A percentile compares a stretch with the other conserved stretches of the same genome.
These are phyloP conservation scores for Diversispora eburnea DNA, from an alignment of 192 early-diverging fungal species.

Conservation along the genomic window DNA sequence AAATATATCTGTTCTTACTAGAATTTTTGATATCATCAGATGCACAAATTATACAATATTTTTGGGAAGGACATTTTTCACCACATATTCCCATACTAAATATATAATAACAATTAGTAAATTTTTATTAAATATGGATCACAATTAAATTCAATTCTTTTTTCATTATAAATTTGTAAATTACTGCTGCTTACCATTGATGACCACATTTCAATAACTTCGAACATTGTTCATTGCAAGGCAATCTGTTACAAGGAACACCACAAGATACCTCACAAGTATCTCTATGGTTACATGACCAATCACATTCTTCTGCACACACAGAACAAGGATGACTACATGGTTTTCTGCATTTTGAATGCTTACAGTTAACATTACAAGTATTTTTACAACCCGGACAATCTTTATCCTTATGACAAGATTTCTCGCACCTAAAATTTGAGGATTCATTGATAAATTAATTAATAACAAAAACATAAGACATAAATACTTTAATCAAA, in stretches of 20 bases:
- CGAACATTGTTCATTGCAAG: conserved; percentile 50
- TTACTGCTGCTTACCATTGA: conserved; percentile 39
- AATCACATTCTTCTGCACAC: conserved; percentile 45
- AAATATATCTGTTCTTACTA: neutral
- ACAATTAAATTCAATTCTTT: neutral
- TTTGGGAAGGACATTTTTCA: conserved; percentile 32
- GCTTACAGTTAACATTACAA: conserved; percentile 41
- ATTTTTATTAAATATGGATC: too few relatives aligned
- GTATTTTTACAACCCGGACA: conserved; percentile 40
- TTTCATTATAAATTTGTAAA: neutral
- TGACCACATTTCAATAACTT: conserved; percentile 47
- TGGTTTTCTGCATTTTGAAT: conserved; percentile 36
- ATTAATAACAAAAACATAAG: too few relatives aligned
- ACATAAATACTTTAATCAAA: too few relatives aligned
- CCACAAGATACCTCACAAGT: conserved; percentile 49
- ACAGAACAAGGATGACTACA: conserved; percentile 44
- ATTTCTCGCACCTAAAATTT: conserved; percentile 17
- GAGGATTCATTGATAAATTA: neutral
- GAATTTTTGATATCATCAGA: conserved; percentile 25
- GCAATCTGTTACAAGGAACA: conserved; percentile 52
- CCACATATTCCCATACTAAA: conserved; percentile 22
- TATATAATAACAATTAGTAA: neutral
- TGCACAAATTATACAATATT: conserved; percentile 40
- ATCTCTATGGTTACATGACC: conserved; percentile 49
- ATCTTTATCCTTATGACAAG: neutral